Conservation (phyloP, 2,329 filamentous ascomycete species). For the Colletotrichum musicola region DNA sequence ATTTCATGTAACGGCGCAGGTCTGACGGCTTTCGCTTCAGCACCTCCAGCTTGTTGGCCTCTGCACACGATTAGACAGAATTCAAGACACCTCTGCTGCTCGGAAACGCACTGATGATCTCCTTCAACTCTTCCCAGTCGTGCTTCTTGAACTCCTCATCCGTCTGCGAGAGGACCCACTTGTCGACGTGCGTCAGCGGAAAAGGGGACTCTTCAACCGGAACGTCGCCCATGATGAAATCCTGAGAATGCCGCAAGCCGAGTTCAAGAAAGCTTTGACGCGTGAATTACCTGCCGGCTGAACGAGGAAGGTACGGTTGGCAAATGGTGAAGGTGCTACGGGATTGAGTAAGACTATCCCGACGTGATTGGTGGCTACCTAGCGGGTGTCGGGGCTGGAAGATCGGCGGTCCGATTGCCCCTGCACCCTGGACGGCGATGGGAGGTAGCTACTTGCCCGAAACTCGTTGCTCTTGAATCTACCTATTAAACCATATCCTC, state of each 20-base stretch:
- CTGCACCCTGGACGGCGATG: neutral
- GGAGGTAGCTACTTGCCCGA: too few species aligned
- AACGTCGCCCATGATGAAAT: constrained; percentile 59
- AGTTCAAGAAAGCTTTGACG: neutral
- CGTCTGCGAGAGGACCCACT: constrained; percentile 69
- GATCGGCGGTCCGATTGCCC: constrained; percentile 34
- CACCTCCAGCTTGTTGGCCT: constrained; percentile 73
- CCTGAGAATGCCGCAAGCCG: constrained; percentile 15
- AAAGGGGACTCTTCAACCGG: constrained; percentile 62
- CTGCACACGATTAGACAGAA: constrained; percentile 46
- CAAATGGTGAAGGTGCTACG: neutral
- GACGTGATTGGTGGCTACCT: neutral
- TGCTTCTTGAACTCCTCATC: constrained; percentile 80
- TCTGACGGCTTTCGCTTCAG: constrained; percentile 87
- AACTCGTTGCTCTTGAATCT: too few species aligned
- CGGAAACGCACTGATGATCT: constrained; percentile 68
- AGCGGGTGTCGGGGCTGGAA: constrained; percentile 27
- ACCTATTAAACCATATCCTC: too few species aligned
- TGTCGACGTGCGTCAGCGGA: constrained; percentile 70
- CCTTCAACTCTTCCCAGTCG: constrained; percentile 79
- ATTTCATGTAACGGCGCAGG: constrained; percentile 82
- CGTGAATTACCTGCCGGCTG: neutral
- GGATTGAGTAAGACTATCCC: neutral
- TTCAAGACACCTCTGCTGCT: constrained; percentile 7
- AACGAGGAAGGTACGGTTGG: neutral